Evolutionary conservation across 768 basidiomycete species (phyloP).

Genomic region (Tulasnella sp.): DNA sequence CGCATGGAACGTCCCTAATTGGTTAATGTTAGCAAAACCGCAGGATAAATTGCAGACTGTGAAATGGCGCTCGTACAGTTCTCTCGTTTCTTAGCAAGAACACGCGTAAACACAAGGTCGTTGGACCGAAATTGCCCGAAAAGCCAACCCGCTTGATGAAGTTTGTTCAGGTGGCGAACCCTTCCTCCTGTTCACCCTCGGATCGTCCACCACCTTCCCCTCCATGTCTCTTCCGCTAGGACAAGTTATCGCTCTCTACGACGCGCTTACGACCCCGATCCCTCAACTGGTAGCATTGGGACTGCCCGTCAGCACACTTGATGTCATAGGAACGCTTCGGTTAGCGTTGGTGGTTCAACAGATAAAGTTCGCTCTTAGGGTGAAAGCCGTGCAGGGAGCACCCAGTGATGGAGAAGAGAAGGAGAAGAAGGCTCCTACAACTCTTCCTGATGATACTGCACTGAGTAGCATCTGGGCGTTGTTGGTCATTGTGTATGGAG

Average conservation of each 20-base stretch:
- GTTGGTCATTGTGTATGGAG: constrained; percentile 62
- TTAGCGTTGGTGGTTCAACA: constrained; percentile 61
- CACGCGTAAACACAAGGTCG: no score
- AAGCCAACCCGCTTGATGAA: no score
- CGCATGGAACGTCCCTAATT: no score
- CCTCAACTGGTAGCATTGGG: constrained; percentile 5
- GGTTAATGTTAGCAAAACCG: no score
- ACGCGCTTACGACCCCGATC: neutral
- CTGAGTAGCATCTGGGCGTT: constrained; percentile 31
- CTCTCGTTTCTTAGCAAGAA: no score
- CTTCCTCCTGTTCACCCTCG: no score
- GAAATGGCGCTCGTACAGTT: no score
- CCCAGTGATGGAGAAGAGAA: constrained; percentile 23
- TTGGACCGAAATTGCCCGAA: no score
- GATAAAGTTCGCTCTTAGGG: constrained; percentile 36
- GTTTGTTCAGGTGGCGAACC: no score
- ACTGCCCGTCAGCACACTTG: constrained; percentile 44
- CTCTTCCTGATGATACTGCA: neutral
- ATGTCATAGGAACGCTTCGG: constrained; percentile 54
- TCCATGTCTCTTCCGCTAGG: constrained; percentile 5
- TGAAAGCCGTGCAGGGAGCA: constrained; percentile 32
- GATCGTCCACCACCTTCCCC: neutral
- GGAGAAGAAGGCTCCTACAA: constrained; percentile 14
- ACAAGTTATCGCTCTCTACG: constrained; percentile 2
- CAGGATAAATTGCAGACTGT: no score